Evolutionary conservation across 2,329 filamentous ascomycete species (phyloP).

Genomic region (Pyricularia sp.): DNA sequence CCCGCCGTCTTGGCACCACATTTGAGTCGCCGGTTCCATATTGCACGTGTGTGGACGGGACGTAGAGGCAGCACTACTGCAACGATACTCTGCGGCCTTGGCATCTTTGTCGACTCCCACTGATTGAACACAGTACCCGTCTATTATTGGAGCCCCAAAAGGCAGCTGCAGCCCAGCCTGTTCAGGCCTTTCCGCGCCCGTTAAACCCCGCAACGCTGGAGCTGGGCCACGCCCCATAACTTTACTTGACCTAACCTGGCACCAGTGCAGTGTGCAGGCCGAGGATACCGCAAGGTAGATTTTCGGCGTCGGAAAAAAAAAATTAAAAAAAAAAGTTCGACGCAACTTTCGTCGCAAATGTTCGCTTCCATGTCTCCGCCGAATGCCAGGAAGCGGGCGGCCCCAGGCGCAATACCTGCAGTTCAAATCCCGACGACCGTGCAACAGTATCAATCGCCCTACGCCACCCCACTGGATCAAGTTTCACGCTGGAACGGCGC

Average conservation of each 20-base stretch:
- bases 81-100: neutral
- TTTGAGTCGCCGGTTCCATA: neutral
- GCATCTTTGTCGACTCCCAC: neutral
- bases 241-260: neutral
- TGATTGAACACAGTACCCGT: neutral
- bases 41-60: neutral
- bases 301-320: neutral
- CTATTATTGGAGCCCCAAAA: neutral
- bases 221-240: neutral
- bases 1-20: neutral
- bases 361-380: slow-evolving; percentile 29
- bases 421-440: slow-evolving; percentile 44
- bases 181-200: neutral
- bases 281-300: neutral
- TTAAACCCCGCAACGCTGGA: neutral
- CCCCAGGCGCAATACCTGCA: slow-evolving; percentile 42
- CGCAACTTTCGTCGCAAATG: slow-evolving; percentile 1
- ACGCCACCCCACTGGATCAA: slow-evolving; percentile 33
- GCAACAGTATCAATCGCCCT: slow-evolving; percentile 35
- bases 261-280: neutral
- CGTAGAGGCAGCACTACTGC: neutral
- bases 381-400: slow-evolving; percentile 57
- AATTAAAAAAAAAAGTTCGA: neutral
- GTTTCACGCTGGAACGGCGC: slow-evolving; percentile 30
- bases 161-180: neutral